Conservation (phyloP, 2,329 filamentous ascomycete genomes). For the Sporothrix pallida region DNA sequence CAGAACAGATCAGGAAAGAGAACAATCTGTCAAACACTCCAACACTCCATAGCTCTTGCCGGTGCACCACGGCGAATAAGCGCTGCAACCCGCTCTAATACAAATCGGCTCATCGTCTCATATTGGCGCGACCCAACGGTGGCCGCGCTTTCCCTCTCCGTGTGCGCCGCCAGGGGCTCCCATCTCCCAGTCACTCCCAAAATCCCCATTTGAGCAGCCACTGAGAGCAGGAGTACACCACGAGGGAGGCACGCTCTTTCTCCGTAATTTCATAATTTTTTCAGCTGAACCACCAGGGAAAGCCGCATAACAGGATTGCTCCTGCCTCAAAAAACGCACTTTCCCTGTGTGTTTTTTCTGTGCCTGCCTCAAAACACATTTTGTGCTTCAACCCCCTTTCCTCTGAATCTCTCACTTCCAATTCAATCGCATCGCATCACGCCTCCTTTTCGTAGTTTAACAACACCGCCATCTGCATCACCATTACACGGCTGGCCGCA, state of each 20-base stretch:
- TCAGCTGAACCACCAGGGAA: conserved; percentile 16
- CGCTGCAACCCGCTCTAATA: conserved; percentile 28
- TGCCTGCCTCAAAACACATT: neutral
- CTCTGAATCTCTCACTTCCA: neutral
- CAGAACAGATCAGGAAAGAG: conserved; percentile 7
- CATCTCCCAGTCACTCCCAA: conserved; percentile 12
- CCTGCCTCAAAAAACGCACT: conserved; percentile 17
- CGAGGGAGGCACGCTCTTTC: conserved; percentile 22
- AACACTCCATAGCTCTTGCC: conserved; percentile 6
- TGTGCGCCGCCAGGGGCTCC: conserved; percentile 20
- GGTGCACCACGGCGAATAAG: conserved; percentile 25
- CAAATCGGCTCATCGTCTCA: conserved; percentile 16
- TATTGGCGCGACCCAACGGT: conserved; percentile 20
- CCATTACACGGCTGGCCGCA: conserved; percentile 5
- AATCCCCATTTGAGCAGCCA: neutral
- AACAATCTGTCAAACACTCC: neutral
- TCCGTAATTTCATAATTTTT: conserved; percentile 28
- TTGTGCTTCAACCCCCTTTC: neutral
- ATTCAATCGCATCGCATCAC: neutral
- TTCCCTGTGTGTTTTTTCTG: neutral
- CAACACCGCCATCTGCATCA: neutral
- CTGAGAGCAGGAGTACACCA: conserved; percentile 13
- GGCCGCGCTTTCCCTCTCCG: conserved; percentile 19
- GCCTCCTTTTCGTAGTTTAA: conserved; percentile 14
- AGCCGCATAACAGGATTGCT: neutral